Conservation (phyloP, 2,329 filamentous ascomycete genomes). For the Xylaria sp. region DNA sequence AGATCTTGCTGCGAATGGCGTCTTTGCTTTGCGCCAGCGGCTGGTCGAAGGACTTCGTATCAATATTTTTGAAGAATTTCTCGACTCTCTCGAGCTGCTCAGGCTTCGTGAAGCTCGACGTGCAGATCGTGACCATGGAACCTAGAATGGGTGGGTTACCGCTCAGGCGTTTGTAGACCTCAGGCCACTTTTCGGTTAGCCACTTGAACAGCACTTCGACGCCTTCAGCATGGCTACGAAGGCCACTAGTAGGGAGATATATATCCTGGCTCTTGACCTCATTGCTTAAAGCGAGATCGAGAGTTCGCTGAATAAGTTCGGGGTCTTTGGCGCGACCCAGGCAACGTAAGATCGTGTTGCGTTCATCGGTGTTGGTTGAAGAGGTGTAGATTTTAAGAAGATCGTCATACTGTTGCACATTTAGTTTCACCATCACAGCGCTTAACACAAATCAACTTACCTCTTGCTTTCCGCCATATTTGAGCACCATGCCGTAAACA, state of each 20-base stretch:
- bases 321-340: slow-evolving; percentile 83
- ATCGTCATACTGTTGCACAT: slow-evolving; percentile 71
- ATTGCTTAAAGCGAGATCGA: slow-evolving; percentile 78
- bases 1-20: slow-evolving; percentile 83
- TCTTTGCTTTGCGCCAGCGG: slow-evolving; percentile 91
- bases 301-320: slow-evolving; percentile 82
- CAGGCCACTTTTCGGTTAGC: slow-evolving; percentile 91
- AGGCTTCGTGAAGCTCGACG: slow-evolving; percentile 80
- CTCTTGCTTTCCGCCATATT: slow-evolving; percentile 86
- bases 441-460: slow-evolving; percentile 53
- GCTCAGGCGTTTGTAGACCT: slow-evolving; percentile 81
- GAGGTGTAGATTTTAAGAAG: slow-evolving; percentile 80
- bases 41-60: slow-evolving; percentile 86
- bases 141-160: slow-evolving; percentile 89
- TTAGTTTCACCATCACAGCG: slow-evolving; percentile 34
- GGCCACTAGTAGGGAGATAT: slow-evolving; percentile 84
- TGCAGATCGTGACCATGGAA: slow-evolving; percentile 83
- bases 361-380: slow-evolving; percentile 84
- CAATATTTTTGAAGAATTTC: slow-evolving; percentile 82
- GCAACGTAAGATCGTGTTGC: slow-evolving; percentile 87
- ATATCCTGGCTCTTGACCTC: slow-evolving; percentile 95
- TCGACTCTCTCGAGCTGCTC: slow-evolving; percentile 81
- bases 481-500: slow-evolving; percentile 86
- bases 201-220: slow-evolving; percentile 84
- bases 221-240: slow-evolving; percentile 81